Evolutionary conservation across 2,329 filamentous ascomycete genomes (phyloP).

Genomic region (Diplodia intermedia): DNA sequence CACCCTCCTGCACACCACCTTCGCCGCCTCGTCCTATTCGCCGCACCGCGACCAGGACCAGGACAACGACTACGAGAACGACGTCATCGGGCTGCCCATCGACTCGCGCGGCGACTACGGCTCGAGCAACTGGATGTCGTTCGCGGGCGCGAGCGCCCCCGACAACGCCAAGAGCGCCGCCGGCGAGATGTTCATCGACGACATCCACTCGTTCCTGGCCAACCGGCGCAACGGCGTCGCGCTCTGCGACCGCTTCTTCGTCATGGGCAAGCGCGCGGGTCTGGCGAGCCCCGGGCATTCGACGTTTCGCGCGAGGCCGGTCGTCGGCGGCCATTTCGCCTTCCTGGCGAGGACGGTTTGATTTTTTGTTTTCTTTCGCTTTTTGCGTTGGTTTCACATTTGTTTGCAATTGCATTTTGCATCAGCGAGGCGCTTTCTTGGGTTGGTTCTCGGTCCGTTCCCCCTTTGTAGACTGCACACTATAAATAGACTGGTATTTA

Average conservation of each 20-base stretch:
- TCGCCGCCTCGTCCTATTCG: neutral
- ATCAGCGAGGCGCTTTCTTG: no score
- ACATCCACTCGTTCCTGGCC: conserved; percentile 51
- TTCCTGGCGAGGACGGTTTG: conserved; percentile 46
- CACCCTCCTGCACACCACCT: conserved; percentile 26
- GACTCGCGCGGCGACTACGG: conserved; percentile 51
- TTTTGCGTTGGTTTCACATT: no score
- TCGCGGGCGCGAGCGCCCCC: conserved; percentile 42
- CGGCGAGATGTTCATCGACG: conserved; percentile 45
- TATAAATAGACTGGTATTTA: no score
- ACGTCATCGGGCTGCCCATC: conserved; percentile 38
- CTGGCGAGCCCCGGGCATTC: conserved; percentile 38
- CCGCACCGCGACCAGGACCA: neutral
- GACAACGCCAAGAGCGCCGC: conserved; percentile 8
- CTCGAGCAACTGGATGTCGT: conserved; percentile 55
- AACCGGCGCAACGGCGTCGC: conserved; percentile 52
- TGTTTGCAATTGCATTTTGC: no score
- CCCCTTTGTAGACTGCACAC: no score
- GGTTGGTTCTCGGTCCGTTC: no score
- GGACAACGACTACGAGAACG: conserved; percentile 32
- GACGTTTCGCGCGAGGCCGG: conserved; percentile 49
- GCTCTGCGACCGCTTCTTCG: conserved; percentile 53
- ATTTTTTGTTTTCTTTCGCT: neutral
- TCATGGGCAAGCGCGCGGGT: conserved; percentile 39
- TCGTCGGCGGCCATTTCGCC: conserved; percentile 54